Evolutionary conservation across 371 early-diverging fungal genomes (phyloP), one percentile per base, ranked within the genome.

Genomic region (Choanephora cucurbitarum): DNA sequence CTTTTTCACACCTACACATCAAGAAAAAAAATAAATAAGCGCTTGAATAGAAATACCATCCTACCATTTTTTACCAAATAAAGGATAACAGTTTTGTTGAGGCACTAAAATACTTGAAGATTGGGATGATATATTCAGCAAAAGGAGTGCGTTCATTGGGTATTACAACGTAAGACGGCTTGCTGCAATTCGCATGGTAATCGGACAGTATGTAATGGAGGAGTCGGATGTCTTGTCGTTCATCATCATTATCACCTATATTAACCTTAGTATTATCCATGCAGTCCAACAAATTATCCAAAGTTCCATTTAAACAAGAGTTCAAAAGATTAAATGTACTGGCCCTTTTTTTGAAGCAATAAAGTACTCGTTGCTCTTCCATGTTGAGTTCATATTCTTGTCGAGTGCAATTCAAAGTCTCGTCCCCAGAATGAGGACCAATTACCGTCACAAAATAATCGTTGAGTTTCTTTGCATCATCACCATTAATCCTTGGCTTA

Each of bases 131-230:
- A 52, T 50, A 58, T 46, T 59, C 58, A 48, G 32, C 46, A 50
- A 68, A 68, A 37, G 68, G 60, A 47, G 63, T 63, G 15, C 60
- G 57, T 59, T 67, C 68, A 48, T 67, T 67, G 14, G 59, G 24
- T 32, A 46, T 33, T 31, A 43, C 42, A 11, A 49, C 33, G 23
- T 46, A 52, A 28, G 39, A 24, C 9, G 60, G 60, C 45, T 59
- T 58, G 43, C 19, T 49, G 40, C 60, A 63, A 52, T 55, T 68
- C 15, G 60, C 64, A 22, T 60, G 44, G 33, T 48, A 68, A 52
- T 68, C 58, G 24, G 50, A 53, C 14, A 62, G 45, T 42, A 66
- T 49, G 37, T n/a, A n/a, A n/a, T n/a, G n/a, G n/a, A n/a, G n/a
- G n/a, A n/a, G n/a, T 40, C 47, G 48, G 18, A 47, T 48, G 4